Evolutionary conservation across 75 land plant genomes (phyloP), one percentile per base, ranked within the genome.

Genomic region (Azolla pinnata): DNA sequence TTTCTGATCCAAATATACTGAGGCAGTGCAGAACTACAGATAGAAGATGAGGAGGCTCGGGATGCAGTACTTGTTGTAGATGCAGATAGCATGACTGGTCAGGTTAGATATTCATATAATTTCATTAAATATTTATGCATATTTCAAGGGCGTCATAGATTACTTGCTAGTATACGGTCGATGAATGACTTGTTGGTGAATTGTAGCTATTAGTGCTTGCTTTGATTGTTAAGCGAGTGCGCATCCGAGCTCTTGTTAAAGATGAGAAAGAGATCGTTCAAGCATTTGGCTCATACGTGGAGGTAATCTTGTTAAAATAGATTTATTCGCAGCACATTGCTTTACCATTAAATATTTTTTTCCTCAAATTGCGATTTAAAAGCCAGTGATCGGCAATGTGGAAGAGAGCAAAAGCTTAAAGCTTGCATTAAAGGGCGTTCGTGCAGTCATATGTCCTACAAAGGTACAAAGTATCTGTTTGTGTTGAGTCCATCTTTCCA

Each of bases 51-150:
- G 14, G 86, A 67, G 44, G 61, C 54, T 23, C 71, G 97, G 27
- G 86, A 95, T 67, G 91, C 88, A 2, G 88, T 95, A 31, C 64
- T 95, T 23, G 99, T 95, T 5, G 86, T 91, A 2, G 81, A 95
- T 78, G 99, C 93, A 40, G 97, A 95, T 58, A 86, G 86, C 63
- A 91, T 90, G 53, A 83, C 85, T 69, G 99, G 96, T 63, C 85
- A 95, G 99, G 98, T 92, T 19, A 45, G 50, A 30, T 27, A 16
- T 31, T 66, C 44, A 10, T 26, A 38, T 4, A n/a, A n/a, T n/a
- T n/a, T n/a, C n/a, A n/a, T n/a, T n/a, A n/a, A n/a, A n/a, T n/a
- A n/a, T n/a, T n/a, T n/a, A n/a, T n/a, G n/a, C n/a, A n/a, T n/a
- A n/a, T n/a, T 29, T 38, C 32, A 20, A 29, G 28, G 59, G 25